Conservation (phyloP, 2,329 filamentous ascomycete species). For the Zymoseptoria tritici region DNA sequence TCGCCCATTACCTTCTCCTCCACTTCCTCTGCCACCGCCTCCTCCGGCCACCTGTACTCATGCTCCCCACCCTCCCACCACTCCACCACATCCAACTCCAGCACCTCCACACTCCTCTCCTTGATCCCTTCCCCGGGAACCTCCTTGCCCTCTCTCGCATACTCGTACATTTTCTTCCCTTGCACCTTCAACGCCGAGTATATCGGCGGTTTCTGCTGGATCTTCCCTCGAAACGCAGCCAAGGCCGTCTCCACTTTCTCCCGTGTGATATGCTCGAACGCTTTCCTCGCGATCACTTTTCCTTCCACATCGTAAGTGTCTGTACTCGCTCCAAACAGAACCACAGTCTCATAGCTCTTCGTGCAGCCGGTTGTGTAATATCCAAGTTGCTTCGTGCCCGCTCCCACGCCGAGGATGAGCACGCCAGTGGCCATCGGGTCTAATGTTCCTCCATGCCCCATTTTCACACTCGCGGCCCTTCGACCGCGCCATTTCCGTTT, state of each 20-base stretch:
- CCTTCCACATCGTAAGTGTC: constrained; percentile 87
- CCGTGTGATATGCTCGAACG: constrained; percentile 74
- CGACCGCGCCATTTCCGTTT: constrained; percentile 41
- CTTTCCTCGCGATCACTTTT: constrained; percentile 67
- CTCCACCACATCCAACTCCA: constrained; percentile 71
- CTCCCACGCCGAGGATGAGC: constrained; percentile 78
- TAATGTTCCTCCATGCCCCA: constrained; percentile 91
- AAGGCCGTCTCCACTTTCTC: constrained; percentile 72
- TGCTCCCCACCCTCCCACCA: constrained; percentile 78
- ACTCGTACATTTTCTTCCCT: constrained; percentile 92
- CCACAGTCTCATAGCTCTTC: constrained; percentile 84
- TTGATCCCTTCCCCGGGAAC: constrained; percentile 73
- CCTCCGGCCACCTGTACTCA: constrained; percentile 67
- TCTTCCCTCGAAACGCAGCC: constrained; percentile 67
- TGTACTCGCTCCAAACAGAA: constrained; percentile 85
- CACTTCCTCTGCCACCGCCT: constrained; percentile 66
- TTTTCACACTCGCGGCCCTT: constrained; percentile 68
- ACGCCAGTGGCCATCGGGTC: constrained; percentile 92
- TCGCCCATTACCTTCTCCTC: constrained; percentile 57
- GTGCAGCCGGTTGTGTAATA: constrained; percentile 72
- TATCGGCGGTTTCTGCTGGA: constrained; percentile 82
- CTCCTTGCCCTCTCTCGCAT: constrained; percentile 80
- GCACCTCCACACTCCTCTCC: constrained; percentile 68
- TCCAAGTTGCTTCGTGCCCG: constrained; percentile 74
- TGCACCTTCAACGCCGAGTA: constrained; percentile 91